Evolutionary conservation across 139 green algal species (phyloP), one percentile per base, ranked within the genome.

Genomic region (Gonium pectorale): DNA sequence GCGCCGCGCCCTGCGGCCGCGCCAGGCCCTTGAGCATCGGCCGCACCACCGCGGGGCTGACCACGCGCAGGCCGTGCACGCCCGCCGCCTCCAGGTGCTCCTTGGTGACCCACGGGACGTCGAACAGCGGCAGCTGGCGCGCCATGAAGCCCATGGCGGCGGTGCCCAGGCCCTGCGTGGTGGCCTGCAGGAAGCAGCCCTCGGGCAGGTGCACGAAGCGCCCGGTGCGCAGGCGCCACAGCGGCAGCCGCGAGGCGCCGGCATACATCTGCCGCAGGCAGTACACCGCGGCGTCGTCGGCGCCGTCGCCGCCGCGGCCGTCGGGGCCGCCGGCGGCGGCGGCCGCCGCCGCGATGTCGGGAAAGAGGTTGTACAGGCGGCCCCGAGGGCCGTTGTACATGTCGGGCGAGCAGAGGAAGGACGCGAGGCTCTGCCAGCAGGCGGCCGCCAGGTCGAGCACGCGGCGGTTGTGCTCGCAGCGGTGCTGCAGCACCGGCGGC

Each of bases 161-260:
- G 22, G 75, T 19, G 0, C 90, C 90, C 67, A 93, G 64, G 15
- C 51, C 67, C 64, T 78, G 70, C 68, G 49, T 62, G 11, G 66
- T 74, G 33, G 86, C 72, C 75, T 88, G 84, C 67, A 96, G 83
- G 90, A 96, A 96, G 68, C 86, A 88, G 43, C 92, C 93, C 49
- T 96, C 87, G 0, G 68, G 41, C 27, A 93, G 67, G 59, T 88
- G 74, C 26, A 91, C 91, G 26, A 90, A 60, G 24, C 72, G 71
- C 0, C 91, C 93, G 0, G 72, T 90, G 64, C 90, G 87, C 41
- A 96, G 91, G 46, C 83, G 90, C 91, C 91, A 96, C 41, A 93
- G 52, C 33, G 88, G 86, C 68, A 89, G 67, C 31, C 87, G 54
- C 1, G 92, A 77, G 2, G 85, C 67, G 3, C 40, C 59, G 52